These are phyloP conservation scores for Fusarium siculi DNA, from an alignment of 2,329 filamentous ascomycete species.

Conservation along the genomic window DNA sequence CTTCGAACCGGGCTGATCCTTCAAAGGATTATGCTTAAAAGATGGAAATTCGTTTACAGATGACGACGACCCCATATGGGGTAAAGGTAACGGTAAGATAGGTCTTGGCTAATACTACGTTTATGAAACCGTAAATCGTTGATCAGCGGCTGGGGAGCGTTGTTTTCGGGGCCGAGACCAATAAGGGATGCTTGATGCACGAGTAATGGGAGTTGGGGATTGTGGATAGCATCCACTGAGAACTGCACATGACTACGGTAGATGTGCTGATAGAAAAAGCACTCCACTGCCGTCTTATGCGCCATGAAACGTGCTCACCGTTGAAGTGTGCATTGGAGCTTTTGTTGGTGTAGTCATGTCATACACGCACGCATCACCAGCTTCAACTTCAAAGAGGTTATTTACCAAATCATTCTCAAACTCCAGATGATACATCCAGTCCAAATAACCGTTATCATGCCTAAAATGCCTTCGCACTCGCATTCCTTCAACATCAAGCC, in stretches of 20 bases:
- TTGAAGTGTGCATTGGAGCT: not conserved
- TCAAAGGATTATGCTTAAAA: not conserved
- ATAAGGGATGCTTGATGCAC: not conserved
- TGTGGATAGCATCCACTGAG: not conserved
- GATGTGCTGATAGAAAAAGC: not conserved
- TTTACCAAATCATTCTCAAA: fast-evolving
- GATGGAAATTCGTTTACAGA: not conserved
- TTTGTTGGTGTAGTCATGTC: fast-evolving
- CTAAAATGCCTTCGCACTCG: constrained; percentile 3
- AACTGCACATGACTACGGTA: not conserved
- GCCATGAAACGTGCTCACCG: not conserved
- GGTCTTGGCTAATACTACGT: not conserved
- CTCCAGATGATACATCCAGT: not conserved
- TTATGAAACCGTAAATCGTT: not conserved
- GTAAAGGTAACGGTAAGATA: fast-evolving
- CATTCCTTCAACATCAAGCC: constrained; percentile 12
- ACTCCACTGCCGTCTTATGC: not conserved
- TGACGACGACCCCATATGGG: not conserved
- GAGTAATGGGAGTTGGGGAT: not conserved
- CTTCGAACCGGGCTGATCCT: not conserved
- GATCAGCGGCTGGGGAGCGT: not conserved
- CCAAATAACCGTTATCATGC: not conserved
- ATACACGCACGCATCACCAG: too few relatives aligned
- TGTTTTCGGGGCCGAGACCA: not conserved
- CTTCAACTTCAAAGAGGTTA: not conserved